phyloP scores from a whole-genome alignment of 352 stramenopile species.

The Pythium pectinolyticum region DNA sequence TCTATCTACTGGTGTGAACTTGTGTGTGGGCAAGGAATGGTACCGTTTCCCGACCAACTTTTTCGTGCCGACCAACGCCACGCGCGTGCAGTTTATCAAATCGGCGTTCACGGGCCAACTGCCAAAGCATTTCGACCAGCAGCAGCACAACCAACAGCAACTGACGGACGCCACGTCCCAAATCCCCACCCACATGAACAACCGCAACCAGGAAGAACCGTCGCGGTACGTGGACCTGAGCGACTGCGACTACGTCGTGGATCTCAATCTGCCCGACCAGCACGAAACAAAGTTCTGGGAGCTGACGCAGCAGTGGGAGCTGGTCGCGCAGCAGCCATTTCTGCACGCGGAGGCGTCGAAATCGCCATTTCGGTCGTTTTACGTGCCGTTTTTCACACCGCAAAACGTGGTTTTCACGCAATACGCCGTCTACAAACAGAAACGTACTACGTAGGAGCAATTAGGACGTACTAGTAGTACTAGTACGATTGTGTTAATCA shows the following conservation, averaged over 20 bases:
- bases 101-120: slow-evolving; percentile 93
- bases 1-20: slow-evolving; percentile 28
- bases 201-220: slow-evolving; percentile 90
- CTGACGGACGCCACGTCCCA: slow-evolving; percentile 60
- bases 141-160: too few relatives aligned
- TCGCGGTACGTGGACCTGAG: slow-evolving; percentile 81
- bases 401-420: slow-evolving; percentile 50
- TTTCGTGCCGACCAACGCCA: slow-evolving; percentile 89
- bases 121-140: slow-evolving; percentile 89
- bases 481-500: not conserved
- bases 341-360: slow-evolving; percentile 59
- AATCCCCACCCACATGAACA: slow-evolving; percentile 90
- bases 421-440: slow-evolving; percentile 74
- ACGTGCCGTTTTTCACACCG: slow-evolving; percentile 67
- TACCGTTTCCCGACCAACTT: slow-evolving; percentile 96
- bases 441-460: too few relatives aligned
- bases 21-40: slow-evolving; percentile 98
- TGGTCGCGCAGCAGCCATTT: slow-evolving; percentile 55
- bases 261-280: slow-evolving; percentile 69
- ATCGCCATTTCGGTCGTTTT: slow-evolving; percentile 74
- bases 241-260: slow-evolving; percentile 90
- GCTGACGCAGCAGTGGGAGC: slow-evolving; percentile 46
- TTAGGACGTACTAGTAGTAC: not conserved
- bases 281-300: slow-evolving; percentile 72
- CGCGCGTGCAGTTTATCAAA: slow-evolving; percentile 89